Conservation (phyloP, 306 rosid species). For the Adenanthera pavonina region DNA sequence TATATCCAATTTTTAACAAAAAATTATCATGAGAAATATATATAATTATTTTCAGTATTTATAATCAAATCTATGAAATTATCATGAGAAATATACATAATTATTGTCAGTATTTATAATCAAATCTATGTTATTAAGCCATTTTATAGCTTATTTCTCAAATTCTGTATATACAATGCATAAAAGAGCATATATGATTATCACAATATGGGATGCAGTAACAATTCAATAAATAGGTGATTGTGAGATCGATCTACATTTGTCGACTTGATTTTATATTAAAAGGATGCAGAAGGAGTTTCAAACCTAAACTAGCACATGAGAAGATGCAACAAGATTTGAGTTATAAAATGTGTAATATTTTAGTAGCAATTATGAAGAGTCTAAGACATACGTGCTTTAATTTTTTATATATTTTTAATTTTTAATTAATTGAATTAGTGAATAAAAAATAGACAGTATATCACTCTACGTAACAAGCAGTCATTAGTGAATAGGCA, state of each 20-base stretch:
- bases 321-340: not conserved
- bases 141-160: too few relatives aligned
- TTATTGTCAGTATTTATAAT: too few relatives aligned
- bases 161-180: too few relatives aligned
- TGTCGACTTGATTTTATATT: too few relatives aligned
- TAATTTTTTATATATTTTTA: not conserved
- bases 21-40: too few relatives aligned
- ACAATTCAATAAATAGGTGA: not conserved
- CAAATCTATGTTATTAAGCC: too few relatives aligned
- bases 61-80: too few relatives aligned
- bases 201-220: not conserved
- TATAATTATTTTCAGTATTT: too few relatives aligned
- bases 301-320: not conserved
- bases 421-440: not conserved
- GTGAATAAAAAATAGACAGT: not conserved
- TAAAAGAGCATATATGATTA: too few relatives aligned
- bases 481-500: not conserved
- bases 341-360: not conserved
- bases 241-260: too few relatives aligned
- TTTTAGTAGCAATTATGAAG: not conserved
- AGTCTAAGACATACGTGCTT: not conserved
- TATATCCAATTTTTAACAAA: too few relatives aligned
- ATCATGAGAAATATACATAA: too few relatives aligned
- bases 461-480: not conserved
- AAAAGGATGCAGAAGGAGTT: not conserved